Conservation (phyloP, 768 basidiomycete genomes). For the Kwoniella europaea region DNA sequence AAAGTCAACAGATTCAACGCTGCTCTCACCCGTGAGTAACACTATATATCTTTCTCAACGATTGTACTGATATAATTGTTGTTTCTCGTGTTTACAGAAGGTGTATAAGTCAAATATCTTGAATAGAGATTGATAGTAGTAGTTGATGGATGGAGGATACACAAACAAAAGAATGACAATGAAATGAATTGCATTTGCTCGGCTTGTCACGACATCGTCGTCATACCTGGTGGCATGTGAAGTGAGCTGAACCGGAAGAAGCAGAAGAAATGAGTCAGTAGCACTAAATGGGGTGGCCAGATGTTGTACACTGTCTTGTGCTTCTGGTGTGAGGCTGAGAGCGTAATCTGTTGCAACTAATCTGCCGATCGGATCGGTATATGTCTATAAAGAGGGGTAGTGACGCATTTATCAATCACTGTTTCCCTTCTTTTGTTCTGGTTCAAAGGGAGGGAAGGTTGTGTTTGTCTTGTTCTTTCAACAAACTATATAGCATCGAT, state of each 20-base stretch:
- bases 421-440: conserved; percentile 13
- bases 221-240: background rate
- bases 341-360: background rate
- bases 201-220: background rate
- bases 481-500: background rate
- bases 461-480: background rate
- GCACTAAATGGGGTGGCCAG: no score
- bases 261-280: no score
- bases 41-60: background rate
- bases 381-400: background rate
- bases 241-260: background rate
- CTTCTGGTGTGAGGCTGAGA: no score
- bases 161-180: conserved; percentile 13
- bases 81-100: conserved; percentile 33
- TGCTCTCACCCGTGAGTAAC: conserved; percentile 74
- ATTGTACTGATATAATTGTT: conserved; percentile 6
- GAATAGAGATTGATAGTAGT: background rate
- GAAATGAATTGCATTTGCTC: conserved; percentile 25
- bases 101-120: conserved; percentile 33
- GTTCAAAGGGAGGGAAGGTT: conserved; percentile 3
- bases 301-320: no score
- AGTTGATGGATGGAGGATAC: conserved; percentile 4
- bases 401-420: background rate
- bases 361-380: conserved; percentile 6
- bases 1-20: conserved; percentile 94